Conservation (phyloP, 1,284 basidiomycete species). For the Calocybe gambosa region DNA sequence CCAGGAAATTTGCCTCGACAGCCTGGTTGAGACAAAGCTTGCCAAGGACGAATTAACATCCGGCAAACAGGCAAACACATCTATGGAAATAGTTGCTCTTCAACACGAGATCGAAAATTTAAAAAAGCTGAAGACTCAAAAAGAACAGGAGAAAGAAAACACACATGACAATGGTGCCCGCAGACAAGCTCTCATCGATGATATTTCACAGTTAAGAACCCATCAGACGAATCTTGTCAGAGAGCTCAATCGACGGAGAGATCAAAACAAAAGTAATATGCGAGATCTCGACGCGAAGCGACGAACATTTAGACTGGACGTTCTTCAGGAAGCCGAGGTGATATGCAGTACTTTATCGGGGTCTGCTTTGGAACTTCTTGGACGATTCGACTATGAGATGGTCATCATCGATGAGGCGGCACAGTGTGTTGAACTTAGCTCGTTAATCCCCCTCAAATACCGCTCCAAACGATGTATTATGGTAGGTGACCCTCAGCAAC, state of each 20-base stretch:
- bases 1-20: conserved; percentile 85
- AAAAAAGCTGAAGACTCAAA: conserved; percentile 55
- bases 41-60: conserved; percentile 40
- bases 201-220: conserved; percentile 64
- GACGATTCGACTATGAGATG: conserved; percentile 88
- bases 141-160: conserved; percentile 55
- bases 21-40: conserved; percentile 76
- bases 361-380: conserved; percentile 85
- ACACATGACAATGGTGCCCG: conserved; percentile 47
- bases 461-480: conserved; percentile 82
- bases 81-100: conserved; percentile 54
- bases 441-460: conserved; percentile 95
- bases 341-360: conserved; percentile 94
- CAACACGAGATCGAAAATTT: conserved; percentile 65
- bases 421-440: conserved; percentile 93
- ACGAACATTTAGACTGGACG: conserved; percentile 66
- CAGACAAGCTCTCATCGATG: conserved; percentile 51
- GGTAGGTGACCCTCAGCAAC: conserved; percentile 97
- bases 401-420: conserved; percentile 98
- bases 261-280: conserved; percentile 71
- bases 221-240: conserved; percentile 61
- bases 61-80: conserved; percentile 45
- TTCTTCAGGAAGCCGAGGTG: conserved; percentile 87
- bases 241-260: conserved; percentile 72
- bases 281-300: conserved; percentile 75